Percentiles rank a stretch among this genome's conserved stretches.
Conservation (phyloP, 2,329 filamentous ascomycete species). For the Ophiocordyceps camponoti-leonardi region DNA sequence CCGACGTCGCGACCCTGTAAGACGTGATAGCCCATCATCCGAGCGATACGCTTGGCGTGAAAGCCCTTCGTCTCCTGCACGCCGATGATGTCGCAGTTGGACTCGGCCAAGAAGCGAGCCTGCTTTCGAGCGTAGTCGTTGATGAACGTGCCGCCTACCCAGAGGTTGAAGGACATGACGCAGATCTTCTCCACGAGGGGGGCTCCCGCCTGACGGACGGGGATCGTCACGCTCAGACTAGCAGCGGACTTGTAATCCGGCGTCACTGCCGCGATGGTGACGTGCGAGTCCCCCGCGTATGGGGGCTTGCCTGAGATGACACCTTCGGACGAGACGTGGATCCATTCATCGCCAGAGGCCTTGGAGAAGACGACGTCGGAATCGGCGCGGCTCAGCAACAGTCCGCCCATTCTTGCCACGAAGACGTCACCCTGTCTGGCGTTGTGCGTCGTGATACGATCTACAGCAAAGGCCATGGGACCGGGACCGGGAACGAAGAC, state of each 20-base stretch:
- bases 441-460: not conserved
- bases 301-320: conserved; percentile 17
- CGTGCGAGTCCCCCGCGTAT: conserved; percentile 4
- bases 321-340: conserved; percentile 14
- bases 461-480: not conserved
- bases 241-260: conserved; percentile 7
- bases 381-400: conserved; percentile 12
- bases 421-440: not conserved
- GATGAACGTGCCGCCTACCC: conserved; percentile 18
- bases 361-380: conserved; percentile 12
- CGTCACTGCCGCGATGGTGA: conserved; percentile 12
- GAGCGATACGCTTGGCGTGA: conserved; percentile 14
- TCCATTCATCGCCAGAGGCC: conserved; percentile 11
- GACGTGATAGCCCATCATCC: conserved; percentile 20
- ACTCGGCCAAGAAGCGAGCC: conserved; percentile 15
- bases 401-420: conserved; percentile 5
- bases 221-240: conserved; percentile 13
- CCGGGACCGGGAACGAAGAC: not conserved
- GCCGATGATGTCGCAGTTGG: conserved; percentile 18
- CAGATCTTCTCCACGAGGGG: conserved; percentile 16
- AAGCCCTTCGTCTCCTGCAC: conserved; percentile 17
- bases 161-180: conserved; percentile 22
- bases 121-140: conserved; percentile 21
- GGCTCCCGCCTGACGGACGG: conserved; percentile 9
- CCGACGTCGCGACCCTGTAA: conserved; percentile 17